Evolutionary conservation across 2,329 filamentous ascomycete genomes (phyloP), one percentile per base, ranked within the genome.

Genomic region (Teratosphaeria zuluensis): DNA sequence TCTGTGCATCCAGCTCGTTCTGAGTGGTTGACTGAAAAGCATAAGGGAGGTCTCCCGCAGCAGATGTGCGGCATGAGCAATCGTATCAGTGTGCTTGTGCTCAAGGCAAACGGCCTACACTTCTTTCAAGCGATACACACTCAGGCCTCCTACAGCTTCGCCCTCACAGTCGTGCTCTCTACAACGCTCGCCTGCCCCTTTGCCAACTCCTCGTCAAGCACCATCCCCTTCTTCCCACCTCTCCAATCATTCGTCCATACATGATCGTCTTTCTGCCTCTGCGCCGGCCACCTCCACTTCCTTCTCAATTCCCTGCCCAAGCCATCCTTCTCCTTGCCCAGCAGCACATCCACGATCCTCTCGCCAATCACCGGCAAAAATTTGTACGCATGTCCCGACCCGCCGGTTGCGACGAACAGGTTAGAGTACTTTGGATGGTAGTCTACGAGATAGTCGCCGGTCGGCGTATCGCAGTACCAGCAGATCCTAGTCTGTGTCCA

Each of bases 341-440:
- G 72, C 7, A 84, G 67, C n/a, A 77, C 76, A 61, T 83, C 77
- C 0, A 80, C 74, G 12, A 85, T 78, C 61, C 75, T 76, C 38
- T 78, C 77, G 1, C 83, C 82, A 62, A 86, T 77, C 2, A 80
- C 79, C 0, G 83, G 83, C 54, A 84, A 65, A 60, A 83, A 85
- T 64, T 85, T 86, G 69, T 85, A 86, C 0, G 76, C 84, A 68
- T 86, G 84, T 0, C 84, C 84, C 38, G 78, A 81, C 0, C 84
- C 84, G 0, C 82, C 84, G 0, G 83, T 85, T 2, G 82, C 82
- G 0, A 86, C 75, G 65, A 85, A 80, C 0, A 86, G 65, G 0
- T 78, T 77, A n/a, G 70, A 66, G 62, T 77, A 80, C 16, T 64
- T 70, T 0, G 81, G 80, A 54, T 83, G 78, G 58, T 77, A 75